These are phyloP conservation scores for Myxozyma mucilagina DNA, from an alignment of 805 yeast species.

Conservation along the genomic window DNA sequence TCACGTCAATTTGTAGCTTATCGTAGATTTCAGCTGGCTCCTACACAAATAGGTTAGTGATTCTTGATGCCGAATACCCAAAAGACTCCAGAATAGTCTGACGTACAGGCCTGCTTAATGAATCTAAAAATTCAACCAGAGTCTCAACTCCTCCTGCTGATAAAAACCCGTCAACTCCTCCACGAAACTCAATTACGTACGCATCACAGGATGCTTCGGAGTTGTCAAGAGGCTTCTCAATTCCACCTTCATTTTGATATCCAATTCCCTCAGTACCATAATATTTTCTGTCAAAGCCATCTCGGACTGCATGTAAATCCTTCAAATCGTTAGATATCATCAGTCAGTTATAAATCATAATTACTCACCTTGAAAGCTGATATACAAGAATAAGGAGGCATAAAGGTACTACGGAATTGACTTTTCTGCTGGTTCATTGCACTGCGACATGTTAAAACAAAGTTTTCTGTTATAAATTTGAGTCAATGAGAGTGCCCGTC, in stretches of 20 bases:
- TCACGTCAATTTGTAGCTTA: slow-evolving; percentile 59
- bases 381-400: slow-evolving; percentile 26
- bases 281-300: slow-evolving; percentile 11
- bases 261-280: slow-evolving; percentile 13
- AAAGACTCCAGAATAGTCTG: neutral
- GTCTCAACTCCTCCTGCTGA: slow-evolving; percentile 50
- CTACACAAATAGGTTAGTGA: slow-evolving; percentile 28
- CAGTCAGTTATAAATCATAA: neutral
- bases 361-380: slow-evolving; percentile 18
- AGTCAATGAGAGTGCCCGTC: neutral
- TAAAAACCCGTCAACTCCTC: slow-evolving; percentile 49
- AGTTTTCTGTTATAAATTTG: slow-evolving; percentile 1
- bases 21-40: slow-evolving; percentile 46
- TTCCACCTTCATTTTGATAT: slow-evolving; percentile 3
- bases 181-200: slow-evolving; percentile 53
- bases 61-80: neutral
- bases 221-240: slow-evolving; percentile 24
- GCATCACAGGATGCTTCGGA: slow-evolving; percentile 55
- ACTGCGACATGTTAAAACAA: slow-evolving; percentile 2
- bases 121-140: slow-evolving; percentile 43
- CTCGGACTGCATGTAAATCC: slow-evolving; percentile 15
- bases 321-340: neutral
- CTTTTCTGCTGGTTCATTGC: slow-evolving; percentile 2
- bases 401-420: slow-evolving; percentile 3
- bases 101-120: slow-evolving; percentile 34